Evolutionary conservation across 2,329 filamentous ascomycete genomes (phyloP).

Genomic region (Aspergillus udagawae): DNA sequence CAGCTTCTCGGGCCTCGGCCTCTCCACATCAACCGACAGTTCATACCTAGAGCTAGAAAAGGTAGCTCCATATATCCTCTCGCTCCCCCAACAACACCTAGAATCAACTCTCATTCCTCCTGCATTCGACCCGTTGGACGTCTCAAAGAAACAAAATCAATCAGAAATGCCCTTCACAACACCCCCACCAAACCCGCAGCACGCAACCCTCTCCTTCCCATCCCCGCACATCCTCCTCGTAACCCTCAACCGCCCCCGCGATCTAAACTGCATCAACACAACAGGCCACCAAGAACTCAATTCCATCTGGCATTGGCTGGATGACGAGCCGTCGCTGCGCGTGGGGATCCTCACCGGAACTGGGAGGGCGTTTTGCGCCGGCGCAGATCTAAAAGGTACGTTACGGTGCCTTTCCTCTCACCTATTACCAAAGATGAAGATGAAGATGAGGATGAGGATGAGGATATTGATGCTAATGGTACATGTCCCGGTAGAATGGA

Average conservation of each 20-base stretch:
- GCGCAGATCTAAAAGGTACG: constrained; percentile 42
- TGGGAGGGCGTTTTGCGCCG: constrained; percentile 44
- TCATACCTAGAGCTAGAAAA: neutral
- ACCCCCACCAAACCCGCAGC: constrained; percentile 28
- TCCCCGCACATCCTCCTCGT: constrained; percentile 45
- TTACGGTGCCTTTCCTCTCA: neutral
- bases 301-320: constrained; percentile 43
- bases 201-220: constrained; percentile 40
- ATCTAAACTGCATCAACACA: constrained; percentile 45
- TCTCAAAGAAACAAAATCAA: neutral
- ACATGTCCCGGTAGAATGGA: constrained; percentile 28
- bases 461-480: neutral
- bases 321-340: constrained; percentile 39
- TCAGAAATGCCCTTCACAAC: constrained; percentile 26
- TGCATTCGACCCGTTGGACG: neutral
- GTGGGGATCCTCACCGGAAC: constrained; percentile 40
- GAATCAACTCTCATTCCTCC: neutral
- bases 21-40: neutral
- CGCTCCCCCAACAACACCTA: neutral
- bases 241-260: constrained; percentile 41
- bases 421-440: neutral
- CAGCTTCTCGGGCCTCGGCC: neutral
- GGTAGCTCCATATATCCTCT: neutral
- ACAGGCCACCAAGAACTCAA: constrained; percentile 41
- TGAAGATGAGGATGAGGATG: neutral